Base-by-base conservation (phyloP, 495 filamentous ascomycete species). In the Aspergillus nidulans region DNA sequence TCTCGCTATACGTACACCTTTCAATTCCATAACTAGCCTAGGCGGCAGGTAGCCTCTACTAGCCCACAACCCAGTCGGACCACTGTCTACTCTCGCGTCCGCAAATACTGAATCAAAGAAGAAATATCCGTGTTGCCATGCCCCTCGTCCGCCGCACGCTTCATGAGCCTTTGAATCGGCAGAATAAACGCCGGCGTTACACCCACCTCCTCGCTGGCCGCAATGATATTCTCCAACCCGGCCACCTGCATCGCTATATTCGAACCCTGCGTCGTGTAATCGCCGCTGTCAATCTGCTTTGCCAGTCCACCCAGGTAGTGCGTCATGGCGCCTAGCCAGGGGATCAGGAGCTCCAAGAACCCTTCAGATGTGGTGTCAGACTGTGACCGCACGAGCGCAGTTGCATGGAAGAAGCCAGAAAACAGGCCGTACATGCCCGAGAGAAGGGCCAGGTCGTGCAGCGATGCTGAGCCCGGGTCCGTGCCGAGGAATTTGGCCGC, bases 341-440 rank as follows among this genome's bases (percentile, higher is more conserved):
- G 56, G 1, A 26, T 45, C 7, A 58, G 16, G 1, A 58, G 48
- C 32, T 51, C 18, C 36, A 49, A 4, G 21, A 58, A 53, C 0
- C 38, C 43, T 0, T 44, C 15, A 0, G 56, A 49, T 1, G 43
- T 44, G 0, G 18, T 53, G 6, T 24, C 50, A 6, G 39, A 7
- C 8, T 43, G 18, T 0, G 44, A 58, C 25, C 39, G 48, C 30
- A 20, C 44, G 20, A 58, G 41, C 2, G 56, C 49, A 2, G 44
- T 49, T 18, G 49, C 49, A 16, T 58, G 56, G 4, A 58, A 26
- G 38, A 58, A 58, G 9, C 56, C 56, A 3, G 49, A 49, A 42
- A 58, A 58, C 6, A 58, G 49, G 7, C 56, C 56, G 36, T 49
- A 58, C 56, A 53, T 58, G 1, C 56, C 56, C n/a, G 56, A 42